These are phyloP conservation scores for Sphagnum fallax DNA, from an alignment of 228 moss, liverwort and hornwort genomes.

Conservation along the genomic window DNA sequence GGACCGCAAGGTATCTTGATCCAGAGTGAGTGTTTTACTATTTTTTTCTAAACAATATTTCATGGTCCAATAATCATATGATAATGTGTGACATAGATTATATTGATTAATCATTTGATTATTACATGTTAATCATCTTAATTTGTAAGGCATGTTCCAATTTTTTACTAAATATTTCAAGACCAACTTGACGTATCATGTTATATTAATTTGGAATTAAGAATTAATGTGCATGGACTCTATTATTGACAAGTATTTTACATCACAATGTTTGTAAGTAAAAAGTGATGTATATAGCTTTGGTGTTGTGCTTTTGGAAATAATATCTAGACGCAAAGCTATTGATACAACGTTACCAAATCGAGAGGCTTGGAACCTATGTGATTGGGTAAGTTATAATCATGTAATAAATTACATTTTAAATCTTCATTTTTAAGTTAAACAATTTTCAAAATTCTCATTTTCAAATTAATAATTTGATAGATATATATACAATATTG, in stretches of 20 bases:
- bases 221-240: too few relatives aligned
- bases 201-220: too few relatives aligned
- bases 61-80: too few relatives aligned
- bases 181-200: too few relatives aligned
- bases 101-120: too few relatives aligned
- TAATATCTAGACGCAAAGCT: conserved; percentile 11
- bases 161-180: too few relatives aligned
- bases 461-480: background rate
- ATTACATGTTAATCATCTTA: too few relatives aligned
- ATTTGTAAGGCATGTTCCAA: too few relatives aligned
- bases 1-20: conserved; percentile 30
- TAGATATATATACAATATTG: background rate
- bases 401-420: too few relatives aligned
- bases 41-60: too few relatives aligned
- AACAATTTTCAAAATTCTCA: background rate
- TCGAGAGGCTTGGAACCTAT: background rate
- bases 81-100: too few relatives aligned
- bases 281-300: conserved; percentile 31
- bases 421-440: too few relatives aligned
- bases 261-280: conserved; percentile 7
- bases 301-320: conserved; percentile 25
- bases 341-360: conserved; percentile 8
- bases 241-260: conserved; percentile 8
- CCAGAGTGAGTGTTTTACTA: conserved; percentile 18
- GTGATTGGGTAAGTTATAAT: conserved; percentile 10